Base-by-base conservation (phyloP, 768 basidiomycete genomes). In the Kwoniella sp. region DNA sequence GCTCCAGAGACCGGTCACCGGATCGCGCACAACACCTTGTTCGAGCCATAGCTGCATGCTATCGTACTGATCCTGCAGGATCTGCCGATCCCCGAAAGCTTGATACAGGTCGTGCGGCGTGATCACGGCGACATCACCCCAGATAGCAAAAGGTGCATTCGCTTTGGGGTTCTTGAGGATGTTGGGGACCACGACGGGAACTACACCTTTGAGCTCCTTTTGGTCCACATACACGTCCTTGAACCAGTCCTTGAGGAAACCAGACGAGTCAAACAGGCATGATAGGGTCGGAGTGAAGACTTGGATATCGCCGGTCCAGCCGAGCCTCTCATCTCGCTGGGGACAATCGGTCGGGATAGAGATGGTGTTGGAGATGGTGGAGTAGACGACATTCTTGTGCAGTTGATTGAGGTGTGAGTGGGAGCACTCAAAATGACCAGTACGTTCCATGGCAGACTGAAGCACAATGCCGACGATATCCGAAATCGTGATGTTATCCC, bases 251-350 rank as follows among this genome's bases (percentile, higher is more conserved):
- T n/a, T 27, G 25, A 78, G 61, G 44, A 71, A 66, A 7, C 63
- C 58, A 10, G 30, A 8, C 6, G 70, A 67, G 55, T 78, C 71
- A 61, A 55, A 78, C 1, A 78, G 54, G 57, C 51, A 78, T 17
- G 55, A 63, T 9, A 70, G 65, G 2, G 77, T 76, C 7, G 64
- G 55, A 4, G 72, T 60, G 64, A 76, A 76, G 13, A 73, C 71
- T 51, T 73, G 72, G 19, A 78, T 65, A 52, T 78, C 77, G 12
- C 77, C 77, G 0, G 77, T 76, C 77, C 77, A 78, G 19, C 77
- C 77, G 3, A 78, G 64, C 21, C 77, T 65, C 54, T 78, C 77
- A 57, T 78, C 74, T 7, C 77, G 74, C 59, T 78, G 77, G 15
- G 77, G 77, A 65, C 77, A 78, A 50, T 78, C 77, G 26, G 72